Evolutionary conservation across 345 rosid genomes (phyloP), one percentile per base, ranked within the genome.

Genomic region (Hibiscus mutabilis): DNA sequence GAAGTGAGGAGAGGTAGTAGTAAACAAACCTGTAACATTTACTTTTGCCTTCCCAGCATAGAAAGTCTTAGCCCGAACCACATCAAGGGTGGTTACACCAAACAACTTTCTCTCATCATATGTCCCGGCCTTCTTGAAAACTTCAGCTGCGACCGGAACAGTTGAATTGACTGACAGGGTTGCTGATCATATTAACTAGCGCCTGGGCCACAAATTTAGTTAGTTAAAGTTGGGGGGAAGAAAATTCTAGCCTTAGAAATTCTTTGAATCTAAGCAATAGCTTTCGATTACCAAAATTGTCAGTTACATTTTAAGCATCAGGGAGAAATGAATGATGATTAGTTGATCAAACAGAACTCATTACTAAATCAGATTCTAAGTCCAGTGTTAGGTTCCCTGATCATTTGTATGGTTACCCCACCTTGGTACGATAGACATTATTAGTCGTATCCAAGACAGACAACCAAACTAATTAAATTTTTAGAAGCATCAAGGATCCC

Each of bases 121-220:
- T 4, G 84, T 86, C 76, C 96, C 91, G 22, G 91, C 96, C 75
- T 86, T 86, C 82, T 86, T 90, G 68, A 90, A 90, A 58, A 90
- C 79, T 84, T 90, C 96, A 22, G 93, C 81, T 0, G 90, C 93
- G 31, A 90, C 88, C 0, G 93, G 93, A 46, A 90, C 93, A 0
- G 91, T 90, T 9, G 93, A 88, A 84, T 90, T 90, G 78, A 90
- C 96, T 90, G 78, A 90, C 96, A 1, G 89, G 91, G 84, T 88
- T 90, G 85, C 96, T 90, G 35, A 90, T 90, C 89, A 90, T 86
- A 21, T 90, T 90, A 55, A 90, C 83, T 49, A 88, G 81, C 10
- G 96, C 91, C 89, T 88, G 81, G 29, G 11, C 44, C 74, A 70
- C 22, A 77, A 52, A 64, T 10, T 10, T 14, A 46, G 27, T 40